These are phyloP conservation scores for Lotus japonicus DNA, from an alignment of 306 rosid species.

Conservation along the genomic window DNA sequence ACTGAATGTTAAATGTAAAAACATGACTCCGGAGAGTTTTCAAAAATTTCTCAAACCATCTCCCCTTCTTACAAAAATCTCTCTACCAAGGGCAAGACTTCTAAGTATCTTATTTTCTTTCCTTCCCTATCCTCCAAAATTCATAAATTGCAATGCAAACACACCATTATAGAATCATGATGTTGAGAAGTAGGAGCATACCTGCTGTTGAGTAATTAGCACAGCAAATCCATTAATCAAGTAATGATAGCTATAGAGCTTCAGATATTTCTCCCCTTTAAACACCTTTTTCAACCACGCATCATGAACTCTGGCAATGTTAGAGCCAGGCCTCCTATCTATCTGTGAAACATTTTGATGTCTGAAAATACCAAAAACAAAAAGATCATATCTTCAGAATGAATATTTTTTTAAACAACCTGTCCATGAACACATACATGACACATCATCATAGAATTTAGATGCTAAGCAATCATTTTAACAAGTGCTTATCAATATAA, in stretches of 20 bases:
- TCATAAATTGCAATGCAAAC: too few species aligned
- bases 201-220: slow-evolving; percentile 79
- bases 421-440: not conserved
- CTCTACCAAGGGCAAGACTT: too few species aligned
- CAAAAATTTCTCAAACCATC: too few species aligned
- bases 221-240: slow-evolving; percentile 91
- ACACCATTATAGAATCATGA: not conserved
- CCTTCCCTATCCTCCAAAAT: too few species aligned
- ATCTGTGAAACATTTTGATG: slow-evolving; percentile 48
- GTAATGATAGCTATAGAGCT: slow-evolving; percentile 95
- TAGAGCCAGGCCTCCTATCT: slow-evolving; percentile 32
- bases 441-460: not conserved
- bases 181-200: slow-evolving; percentile 20
- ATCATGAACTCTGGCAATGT: slow-evolving; percentile 69
- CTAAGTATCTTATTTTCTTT: too few species aligned
- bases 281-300: slow-evolving; percentile 63
- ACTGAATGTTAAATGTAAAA: too few species aligned
- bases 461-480: slow-evolving; percentile 20
- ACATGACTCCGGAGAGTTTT: too few species aligned
- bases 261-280: slow-evolving; percentile 79
- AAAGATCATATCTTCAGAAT: not conserved
- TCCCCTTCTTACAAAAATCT: too few species aligned
- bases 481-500: too few species aligned
- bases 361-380: slow-evolving; percentile 16
- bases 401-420: not conserved